Conservation (phyloP, 805 yeast genomes). For the Komagataella phaffii region DNA sequence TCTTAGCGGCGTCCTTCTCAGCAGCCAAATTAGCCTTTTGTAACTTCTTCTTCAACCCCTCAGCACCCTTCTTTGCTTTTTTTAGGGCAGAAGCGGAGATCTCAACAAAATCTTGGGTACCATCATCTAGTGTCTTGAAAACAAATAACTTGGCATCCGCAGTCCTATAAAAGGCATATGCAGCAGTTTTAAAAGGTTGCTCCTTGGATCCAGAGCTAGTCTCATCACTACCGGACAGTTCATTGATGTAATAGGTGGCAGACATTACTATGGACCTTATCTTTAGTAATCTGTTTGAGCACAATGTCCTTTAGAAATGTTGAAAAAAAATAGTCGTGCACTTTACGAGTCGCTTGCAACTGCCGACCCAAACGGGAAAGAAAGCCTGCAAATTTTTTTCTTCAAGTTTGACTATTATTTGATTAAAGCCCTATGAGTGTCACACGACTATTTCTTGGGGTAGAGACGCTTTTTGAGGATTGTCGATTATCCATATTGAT, state of each 20-base stretch:
- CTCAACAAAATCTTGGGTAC: constrained; percentile 44
- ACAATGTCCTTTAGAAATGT: background rate
- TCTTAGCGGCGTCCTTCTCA: constrained; percentile 35
- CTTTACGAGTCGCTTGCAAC: background rate
- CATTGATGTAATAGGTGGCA: constrained; percentile 49
- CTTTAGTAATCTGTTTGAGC: background rate
- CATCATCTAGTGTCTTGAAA: constrained; percentile 47
- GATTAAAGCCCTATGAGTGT: background rate
- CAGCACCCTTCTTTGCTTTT: constrained; percentile 94
- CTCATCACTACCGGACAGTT: constrained; percentile 55
- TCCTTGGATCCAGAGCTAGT: constrained; percentile 51
- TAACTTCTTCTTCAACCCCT: constrained; percentile 72
- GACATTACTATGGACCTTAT: constrained; percentile 6
- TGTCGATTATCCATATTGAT: background rate
- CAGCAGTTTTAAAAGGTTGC: constrained; percentile 68
- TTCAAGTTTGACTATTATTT: background rate
- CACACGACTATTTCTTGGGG: background rate
- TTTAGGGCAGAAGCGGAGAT: constrained; percentile 86
- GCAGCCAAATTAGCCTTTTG: constrained; percentile 54
- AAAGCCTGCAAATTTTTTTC: background rate
- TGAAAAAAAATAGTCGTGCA: background rate
- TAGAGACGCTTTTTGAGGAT: background rate
- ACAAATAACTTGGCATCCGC: constrained; percentile 45
- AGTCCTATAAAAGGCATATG: constrained; percentile 53
- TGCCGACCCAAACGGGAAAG: background rate